A percentile compares a stretch with the other conserved stretches of the same genome.
phyloP scores from a whole-genome alignment of 768 basidiomycete genomes.

The Boletus reticuloceps region DNA sequence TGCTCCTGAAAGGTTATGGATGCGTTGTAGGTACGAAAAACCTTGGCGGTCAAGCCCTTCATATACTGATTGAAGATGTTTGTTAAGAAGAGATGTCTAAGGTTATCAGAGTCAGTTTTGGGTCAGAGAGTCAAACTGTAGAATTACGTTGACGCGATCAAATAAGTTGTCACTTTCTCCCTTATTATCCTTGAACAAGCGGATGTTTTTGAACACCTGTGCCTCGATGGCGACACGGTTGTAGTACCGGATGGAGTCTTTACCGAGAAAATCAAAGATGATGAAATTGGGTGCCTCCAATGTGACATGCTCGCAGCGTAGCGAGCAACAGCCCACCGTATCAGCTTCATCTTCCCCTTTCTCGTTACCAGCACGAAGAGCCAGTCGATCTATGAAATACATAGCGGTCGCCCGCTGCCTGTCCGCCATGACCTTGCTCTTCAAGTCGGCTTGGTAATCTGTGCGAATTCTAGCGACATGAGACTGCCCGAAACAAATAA shows the following conservation, averaged over 20 bases:
- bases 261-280: slow-evolving; percentile 96
- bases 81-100: slow-evolving; percentile 84
- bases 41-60: slow-evolving; percentile 98
- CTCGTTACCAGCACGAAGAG: slow-evolving; percentile 98
- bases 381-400: slow-evolving; percentile 97
- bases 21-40: slow-evolving; percentile 99
- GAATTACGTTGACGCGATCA: slow-evolving; percentile 83
- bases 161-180: slow-evolving; percentile 85
- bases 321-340: slow-evolving; percentile 97
- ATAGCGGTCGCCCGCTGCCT: slow-evolving; percentile 98
- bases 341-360: slow-evolving; percentile 99
- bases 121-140: neutral
- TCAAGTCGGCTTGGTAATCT: slow-evolving; percentile 83
- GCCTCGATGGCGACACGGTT: slow-evolving; percentile 86
- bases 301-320: slow-evolving; percentile 96
- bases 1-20: slow-evolving; percentile 94
- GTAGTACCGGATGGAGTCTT: slow-evolving; percentile 98
- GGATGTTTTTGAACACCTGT: slow-evolving; percentile 97
- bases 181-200: slow-evolving; percentile 95
- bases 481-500: slow-evolving; percentile 46
- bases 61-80: slow-evolving; percentile 90
- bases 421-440: slow-evolving; percentile 88
- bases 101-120: slow-evolving; percentile 16
- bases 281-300: slow-evolving; percentile 84
- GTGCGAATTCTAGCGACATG: slow-evolving; percentile 89